Conservation (phyloP, 1,139 yeast species). For the Wickerhamomyces sp. region DNA sequence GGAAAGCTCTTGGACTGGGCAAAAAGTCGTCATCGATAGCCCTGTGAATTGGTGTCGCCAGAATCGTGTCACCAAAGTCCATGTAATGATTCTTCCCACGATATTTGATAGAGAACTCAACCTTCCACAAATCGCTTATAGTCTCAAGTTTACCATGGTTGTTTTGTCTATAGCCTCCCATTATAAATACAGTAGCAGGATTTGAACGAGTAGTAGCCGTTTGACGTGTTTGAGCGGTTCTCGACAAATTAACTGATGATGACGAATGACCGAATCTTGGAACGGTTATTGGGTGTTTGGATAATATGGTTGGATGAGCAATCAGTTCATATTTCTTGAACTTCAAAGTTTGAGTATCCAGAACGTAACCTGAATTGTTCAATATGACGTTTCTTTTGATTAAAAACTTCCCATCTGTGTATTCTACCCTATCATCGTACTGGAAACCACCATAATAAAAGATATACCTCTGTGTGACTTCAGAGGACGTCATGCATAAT, state of each 20-base stretch:
- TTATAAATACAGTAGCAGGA: slow-evolving; percentile 28
- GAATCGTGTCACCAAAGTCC: slow-evolving; percentile 30
- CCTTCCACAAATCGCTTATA: slow-evolving; percentile 43
- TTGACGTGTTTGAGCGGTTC: background rate
- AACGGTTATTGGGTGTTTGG: slow-evolving; percentile 32
- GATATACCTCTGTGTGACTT: slow-evolving; percentile 35
- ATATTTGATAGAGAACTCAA: slow-evolving; percentile 34
- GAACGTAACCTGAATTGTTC: slow-evolving; percentile 37
- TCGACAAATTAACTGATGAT: slow-evolving; percentile 24
- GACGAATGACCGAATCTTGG: slow-evolving; percentile 44
- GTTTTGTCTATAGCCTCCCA: slow-evolving; percentile 39
- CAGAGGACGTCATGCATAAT: slow-evolving; percentile 32
- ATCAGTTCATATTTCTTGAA: slow-evolving; percentile 34
- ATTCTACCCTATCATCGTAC: slow-evolving; percentile 26
- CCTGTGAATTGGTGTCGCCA: slow-evolving; percentile 26
- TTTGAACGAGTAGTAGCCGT: background rate
- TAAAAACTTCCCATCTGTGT: slow-evolving; percentile 23
- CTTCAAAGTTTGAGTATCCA: slow-evolving; percentile 33
- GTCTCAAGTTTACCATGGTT: slow-evolving; percentile 29
- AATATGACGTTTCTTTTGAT: slow-evolving; percentile 31
- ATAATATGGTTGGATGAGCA: slow-evolving; percentile 36
- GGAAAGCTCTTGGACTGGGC: slow-evolving; percentile 33
- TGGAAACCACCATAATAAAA: slow-evolving; percentile 45
- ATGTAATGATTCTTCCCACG: slow-evolving; percentile 30
- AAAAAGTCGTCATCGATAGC: slow-evolving; percentile 16